Conservation (phyloP, 2,329 filamentous ascomycete genomes). For the Fusarium annulatum region DNA sequence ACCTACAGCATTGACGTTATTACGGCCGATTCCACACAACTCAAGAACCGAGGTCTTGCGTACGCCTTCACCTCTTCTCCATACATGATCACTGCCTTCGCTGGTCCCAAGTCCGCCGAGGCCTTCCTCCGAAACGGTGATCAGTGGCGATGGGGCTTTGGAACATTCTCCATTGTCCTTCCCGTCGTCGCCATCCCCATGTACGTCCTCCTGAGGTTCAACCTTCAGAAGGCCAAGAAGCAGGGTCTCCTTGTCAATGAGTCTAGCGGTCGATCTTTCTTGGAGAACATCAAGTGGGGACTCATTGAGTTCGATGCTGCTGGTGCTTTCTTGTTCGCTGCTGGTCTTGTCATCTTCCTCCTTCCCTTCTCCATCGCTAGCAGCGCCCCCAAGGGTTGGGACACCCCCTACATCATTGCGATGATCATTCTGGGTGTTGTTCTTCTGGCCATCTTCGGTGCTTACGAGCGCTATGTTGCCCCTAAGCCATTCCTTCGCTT, state of each 20-base stretch:
- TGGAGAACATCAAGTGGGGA: slow-evolving; percentile 54
- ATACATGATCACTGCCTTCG: slow-evolving; percentile 59
- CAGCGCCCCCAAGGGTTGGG: slow-evolving; percentile 57
- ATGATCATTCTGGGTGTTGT: slow-evolving; percentile 69
- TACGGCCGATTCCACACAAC: slow-evolving; percentile 69
- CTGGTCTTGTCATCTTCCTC: slow-evolving; percentile 63
- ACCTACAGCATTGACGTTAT: slow-evolving; percentile 72
- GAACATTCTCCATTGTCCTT: slow-evolving; percentile 72
- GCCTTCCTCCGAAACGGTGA: slow-evolving; percentile 36
- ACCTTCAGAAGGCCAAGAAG: slow-evolving; percentile 66
- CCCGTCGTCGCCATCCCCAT: slow-evolving; percentile 70
- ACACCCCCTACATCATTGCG: slow-evolving; percentile 60
- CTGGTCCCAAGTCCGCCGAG: slow-evolving; percentile 44
- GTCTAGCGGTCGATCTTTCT: slow-evolving; percentile 55
- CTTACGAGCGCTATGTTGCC: slow-evolving; percentile 67
- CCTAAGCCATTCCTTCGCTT: slow-evolving; percentile 67
- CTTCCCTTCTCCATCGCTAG: slow-evolving; percentile 68
- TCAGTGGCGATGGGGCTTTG: slow-evolving; percentile 58
- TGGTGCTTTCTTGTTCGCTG: slow-evolving; percentile 63
- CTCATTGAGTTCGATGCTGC: slow-evolving; percentile 46
- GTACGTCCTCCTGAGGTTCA: slow-evolving; percentile 63
- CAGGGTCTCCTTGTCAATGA: slow-evolving; percentile 56
- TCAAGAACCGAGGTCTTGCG: slow-evolving; percentile 54
- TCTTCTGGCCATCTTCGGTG: slow-evolving; percentile 59
- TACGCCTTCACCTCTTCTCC: slow-evolving; percentile 55